Evolutionary conservation across 345 rosid genomes (phyloP), one percentile per base, ranked within the genome.

Genomic region (Pelargonium nanum): DNA sequence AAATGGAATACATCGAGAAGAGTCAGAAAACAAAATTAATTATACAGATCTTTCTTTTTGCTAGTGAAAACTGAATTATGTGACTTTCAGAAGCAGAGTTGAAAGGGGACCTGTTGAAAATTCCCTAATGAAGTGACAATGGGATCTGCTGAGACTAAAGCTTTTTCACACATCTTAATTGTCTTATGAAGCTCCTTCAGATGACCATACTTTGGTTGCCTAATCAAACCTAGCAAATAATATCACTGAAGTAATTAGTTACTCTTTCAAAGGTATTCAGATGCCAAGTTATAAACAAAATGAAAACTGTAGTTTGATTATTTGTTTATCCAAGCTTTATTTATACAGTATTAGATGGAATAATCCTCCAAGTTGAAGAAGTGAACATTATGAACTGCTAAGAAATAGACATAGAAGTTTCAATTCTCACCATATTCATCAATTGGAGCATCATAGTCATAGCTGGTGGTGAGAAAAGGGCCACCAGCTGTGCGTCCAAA

Each of bases 401-500:
- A 56, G 40, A n/a, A n/a, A n/a, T n/a, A n/a, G n/a, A n/a, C 25
- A 56, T n/a, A 53, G 22, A 23, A 24, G 12, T 51, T 17, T 10
- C 48, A 21, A 25, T 64, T 64, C 78, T 78, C 75, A 94, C 99
- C 97, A 75, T 88, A 94, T 80, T 94, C 99, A 60, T 94, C 99
- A 28, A 94, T 65, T 2, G 99, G 99, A 63, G 96, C 96, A 74
- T 94, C 97, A 45, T 90, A 94, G 65, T 94, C 99, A 40, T 94
- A 94, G 79, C 99, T 94, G 40, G 99, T 90, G 55, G 95, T 86
- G 69, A 94, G 78, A 78, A 94, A 94, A 28, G 97, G 97, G 65
- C 99, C 99, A 63, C 97, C 99, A 48, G 99, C 97, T 65, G 91
- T 81, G 69, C 97, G 92, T 57, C 97, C 97, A 53, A 94, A 94